Evolutionary conservation across 1,284 basidiomycete genomes (phyloP).

Genomic region (Ceratorhiza oryzae-sativae): DNA sequence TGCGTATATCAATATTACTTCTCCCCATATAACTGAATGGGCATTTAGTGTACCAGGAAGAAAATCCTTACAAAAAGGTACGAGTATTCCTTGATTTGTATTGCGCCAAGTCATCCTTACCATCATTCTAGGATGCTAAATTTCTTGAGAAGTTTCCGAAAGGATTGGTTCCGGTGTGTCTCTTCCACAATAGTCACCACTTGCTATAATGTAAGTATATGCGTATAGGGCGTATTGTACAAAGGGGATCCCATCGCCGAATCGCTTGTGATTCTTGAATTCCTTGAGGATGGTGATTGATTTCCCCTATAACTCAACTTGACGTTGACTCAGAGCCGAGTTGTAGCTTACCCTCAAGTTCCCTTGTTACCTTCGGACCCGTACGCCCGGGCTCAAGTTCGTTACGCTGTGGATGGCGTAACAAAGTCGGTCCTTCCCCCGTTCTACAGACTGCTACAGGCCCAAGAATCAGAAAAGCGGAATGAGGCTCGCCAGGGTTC

Average conservation of each 20-base stretch:
- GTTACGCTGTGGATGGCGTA: slow-evolving; percentile 35
- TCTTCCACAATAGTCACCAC: not conserved
- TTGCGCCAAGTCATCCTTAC: no score
- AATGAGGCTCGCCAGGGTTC: slow-evolving; percentile 34
- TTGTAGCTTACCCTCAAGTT: slow-evolving; percentile 29
- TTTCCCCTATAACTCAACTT: not conserved
- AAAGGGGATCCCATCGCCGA: slow-evolving; percentile 36
- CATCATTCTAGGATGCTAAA: slow-evolving; percentile 17
- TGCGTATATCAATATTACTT: not conserved
- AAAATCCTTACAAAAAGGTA: slow-evolving; percentile 38
- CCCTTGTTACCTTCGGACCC: slow-evolving; percentile 30
- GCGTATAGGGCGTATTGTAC: slow-evolving; percentile 26
- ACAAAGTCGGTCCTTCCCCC: slow-evolving; percentile 31
- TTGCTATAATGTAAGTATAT: not conserved
- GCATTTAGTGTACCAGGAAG: slow-evolving; percentile 32
- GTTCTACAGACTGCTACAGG: slow-evolving; percentile 36
- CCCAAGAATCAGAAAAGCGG: slow-evolving; percentile 28
- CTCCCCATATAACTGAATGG: not conserved
- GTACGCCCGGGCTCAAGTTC: slow-evolving; percentile 37
- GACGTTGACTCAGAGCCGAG: no score
- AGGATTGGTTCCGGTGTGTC: slow-evolving; percentile 31
- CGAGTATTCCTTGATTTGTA: not conserved
- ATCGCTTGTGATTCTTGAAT: slow-evolving; percentile 38
- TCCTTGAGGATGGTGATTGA: slow-evolving; percentile 35
- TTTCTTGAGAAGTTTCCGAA: slow-evolving; percentile 37